These are phyloP conservation scores for Epichloe typhina DNA, from an alignment of 2,329 filamentous ascomycete genomes.

Conservation along the genomic window DNA sequence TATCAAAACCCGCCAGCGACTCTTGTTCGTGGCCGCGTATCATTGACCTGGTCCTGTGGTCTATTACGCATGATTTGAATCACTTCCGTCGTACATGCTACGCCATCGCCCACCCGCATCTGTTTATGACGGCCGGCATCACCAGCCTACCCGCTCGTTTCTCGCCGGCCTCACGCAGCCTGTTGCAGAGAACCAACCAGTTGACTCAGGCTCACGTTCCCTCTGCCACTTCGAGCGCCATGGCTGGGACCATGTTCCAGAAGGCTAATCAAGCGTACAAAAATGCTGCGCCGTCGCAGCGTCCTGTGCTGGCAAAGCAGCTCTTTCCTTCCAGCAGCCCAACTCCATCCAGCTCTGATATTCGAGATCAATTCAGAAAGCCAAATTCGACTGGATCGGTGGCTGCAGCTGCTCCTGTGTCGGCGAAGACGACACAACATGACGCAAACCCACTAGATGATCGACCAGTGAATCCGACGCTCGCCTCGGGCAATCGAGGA, in stretches of 20 bases:
- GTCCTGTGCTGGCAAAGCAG: constrained; percentile 31
- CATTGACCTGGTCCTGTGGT: neutral
- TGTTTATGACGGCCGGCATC: constrained; percentile 24
- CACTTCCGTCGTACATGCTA: neutral
- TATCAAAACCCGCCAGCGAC: neutral
- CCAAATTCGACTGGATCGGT: constrained; percentile 22
- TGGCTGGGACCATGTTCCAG: constrained; percentile 7
- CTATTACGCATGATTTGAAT: neutral
- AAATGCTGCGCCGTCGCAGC: constrained; percentile 20
- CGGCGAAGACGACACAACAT: constrained; percentile 23
- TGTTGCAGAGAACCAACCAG: constrained; percentile 13
- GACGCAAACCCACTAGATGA: constrained; percentile 15
- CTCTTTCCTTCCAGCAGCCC: constrained; percentile 46
- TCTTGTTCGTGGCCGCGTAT: neutral
- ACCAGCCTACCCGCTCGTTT: constrained; percentile 19
- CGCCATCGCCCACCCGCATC: neutral
- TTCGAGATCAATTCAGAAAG: constrained; percentile 38
- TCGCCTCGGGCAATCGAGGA: constrained; percentile 8
- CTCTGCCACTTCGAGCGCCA: constrained; percentile 2
- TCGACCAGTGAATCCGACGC: constrained; percentile 21
- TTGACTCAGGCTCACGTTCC: constrained; percentile 13
- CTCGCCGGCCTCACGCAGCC: constrained; percentile 21
- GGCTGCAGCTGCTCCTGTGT: constrained; percentile 17
- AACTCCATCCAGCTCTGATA: constrained; percentile 28
- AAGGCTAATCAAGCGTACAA: constrained; percentile 7